These are phyloP conservation scores for Aquilaria agallochum DNA, from an alignment of 441 rosid species.

Conservation along the genomic window DNA sequence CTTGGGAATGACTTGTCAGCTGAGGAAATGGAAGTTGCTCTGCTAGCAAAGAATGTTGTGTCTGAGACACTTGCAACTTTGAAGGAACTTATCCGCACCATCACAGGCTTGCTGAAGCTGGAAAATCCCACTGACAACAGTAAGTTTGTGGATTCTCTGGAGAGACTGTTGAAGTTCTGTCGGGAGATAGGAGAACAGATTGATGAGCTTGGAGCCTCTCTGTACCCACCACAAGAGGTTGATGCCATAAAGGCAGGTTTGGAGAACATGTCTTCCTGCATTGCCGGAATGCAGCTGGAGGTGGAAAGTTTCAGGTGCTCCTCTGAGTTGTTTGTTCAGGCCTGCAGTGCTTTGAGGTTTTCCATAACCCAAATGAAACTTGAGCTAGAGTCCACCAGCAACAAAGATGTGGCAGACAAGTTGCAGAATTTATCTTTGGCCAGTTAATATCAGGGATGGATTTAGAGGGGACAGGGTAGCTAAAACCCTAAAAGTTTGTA, in stretches of 20 bases:
- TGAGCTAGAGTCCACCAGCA: constrained; percentile 28
- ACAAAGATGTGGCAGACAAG: constrained; percentile 37
- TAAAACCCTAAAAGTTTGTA: too few species aligned
- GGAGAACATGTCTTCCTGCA: constrained; percentile 31
- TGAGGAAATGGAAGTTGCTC: constrained; percentile 87
- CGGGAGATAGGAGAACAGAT: constrained; percentile 61
- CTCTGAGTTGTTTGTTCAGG: constrained; percentile 44
- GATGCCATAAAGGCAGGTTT: constrained; percentile 37
- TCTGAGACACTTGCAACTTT: constrained; percentile 48
- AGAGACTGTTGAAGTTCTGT: constrained; percentile 65
- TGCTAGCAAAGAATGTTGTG: constrained; percentile 49
- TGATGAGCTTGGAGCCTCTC: constrained; percentile 84
- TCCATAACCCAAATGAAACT: constrained; percentile 41
- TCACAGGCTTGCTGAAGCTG: constrained; percentile 67
- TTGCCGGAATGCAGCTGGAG: constrained; percentile 35
- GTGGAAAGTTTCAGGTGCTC: constrained; percentile 36
- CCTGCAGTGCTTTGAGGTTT: constrained; percentile 41
- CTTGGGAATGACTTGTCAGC: constrained; percentile 72
- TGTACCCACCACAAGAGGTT: constrained; percentile 88
- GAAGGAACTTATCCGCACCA: constrained; percentile 78
- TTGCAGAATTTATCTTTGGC: constrained; percentile 47
- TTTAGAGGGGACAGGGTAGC: too few species aligned
- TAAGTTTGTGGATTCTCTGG: constrained; percentile 62
- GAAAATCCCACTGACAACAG: constrained; percentile 51
- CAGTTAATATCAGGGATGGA: constrained; percentile 22